A percentile compares a stretch with the other conserved stretches of the same genome.
Conservation (phyloP, 2,329 filamentous ascomycete genomes). For the Pseudogymnoascus sp. region DNA sequence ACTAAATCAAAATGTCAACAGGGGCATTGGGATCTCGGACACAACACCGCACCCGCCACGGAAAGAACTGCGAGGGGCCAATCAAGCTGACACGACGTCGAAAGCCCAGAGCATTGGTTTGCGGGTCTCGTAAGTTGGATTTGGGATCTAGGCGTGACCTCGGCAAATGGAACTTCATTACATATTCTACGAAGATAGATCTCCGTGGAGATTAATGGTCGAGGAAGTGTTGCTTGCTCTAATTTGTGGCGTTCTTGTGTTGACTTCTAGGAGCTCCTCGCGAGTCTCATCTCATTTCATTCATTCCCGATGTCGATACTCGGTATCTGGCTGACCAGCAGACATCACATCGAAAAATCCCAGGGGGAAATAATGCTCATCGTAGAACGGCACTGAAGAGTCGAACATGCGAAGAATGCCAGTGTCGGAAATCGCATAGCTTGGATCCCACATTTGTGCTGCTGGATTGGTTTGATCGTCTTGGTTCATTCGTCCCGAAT, state of each 20-base stretch:
- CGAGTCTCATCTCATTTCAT: background rate
- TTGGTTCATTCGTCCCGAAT: conserved; percentile 24
- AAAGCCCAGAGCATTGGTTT: background rate
- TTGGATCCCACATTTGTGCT: background rate
- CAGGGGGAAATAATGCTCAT: conserved; percentile 19
- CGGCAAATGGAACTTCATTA: background rate
- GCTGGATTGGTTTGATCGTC: conserved; percentile 11
- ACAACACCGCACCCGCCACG: background rate
- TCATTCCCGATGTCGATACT: conserved; percentile 7
- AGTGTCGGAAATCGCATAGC: background rate
- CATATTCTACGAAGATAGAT: background rate
- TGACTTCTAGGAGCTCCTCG: background rate
- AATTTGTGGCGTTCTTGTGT: background rate
- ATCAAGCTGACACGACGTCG: background rate
- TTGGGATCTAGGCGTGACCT: background rate
- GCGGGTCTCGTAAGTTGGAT: background rate
- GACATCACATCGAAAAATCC: conserved; percentile 20
- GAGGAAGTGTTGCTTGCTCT: background rate
- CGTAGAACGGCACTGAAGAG: conserved; percentile 11
- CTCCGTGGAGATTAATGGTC: background rate
- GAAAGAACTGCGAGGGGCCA: conserved; percentile 1
- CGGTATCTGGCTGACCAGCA: background rate
- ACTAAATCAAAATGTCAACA: background rate
- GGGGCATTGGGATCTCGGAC: background rate
- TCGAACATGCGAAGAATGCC: background rate